phyloP scores from a whole-genome alignment of 768 basidiomycete genomes.

The Auriculariales sp. region DNA sequence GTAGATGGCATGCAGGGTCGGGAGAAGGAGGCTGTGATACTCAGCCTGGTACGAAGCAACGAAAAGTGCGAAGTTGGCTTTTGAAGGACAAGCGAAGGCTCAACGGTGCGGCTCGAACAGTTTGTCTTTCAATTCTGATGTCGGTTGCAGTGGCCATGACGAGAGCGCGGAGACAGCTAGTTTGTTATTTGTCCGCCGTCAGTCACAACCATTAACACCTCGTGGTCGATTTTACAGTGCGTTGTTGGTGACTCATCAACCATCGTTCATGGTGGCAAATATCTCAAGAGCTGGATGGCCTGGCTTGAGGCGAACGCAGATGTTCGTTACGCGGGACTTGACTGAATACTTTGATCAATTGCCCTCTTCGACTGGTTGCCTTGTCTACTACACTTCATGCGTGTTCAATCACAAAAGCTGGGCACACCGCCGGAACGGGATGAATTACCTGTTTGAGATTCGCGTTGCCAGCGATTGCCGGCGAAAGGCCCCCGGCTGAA shows the following conservation, averaged over 20 bases:
- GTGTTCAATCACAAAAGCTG: no score
- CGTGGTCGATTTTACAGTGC: no score
- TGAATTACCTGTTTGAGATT: no score
- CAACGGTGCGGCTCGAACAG: conserved; percentile 5
- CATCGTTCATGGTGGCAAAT: conserved; percentile 67
- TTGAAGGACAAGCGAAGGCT: conserved; percentile 66
- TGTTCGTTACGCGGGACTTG: conserved; percentile 61
- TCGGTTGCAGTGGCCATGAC: conserved; percentile 76
- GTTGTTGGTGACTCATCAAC: conserved; percentile 91
- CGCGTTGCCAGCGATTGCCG: no score
- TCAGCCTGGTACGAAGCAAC: conserved; percentile 87
- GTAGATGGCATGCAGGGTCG: conserved; percentile 97
- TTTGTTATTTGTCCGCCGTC: conserved; percentile 27
- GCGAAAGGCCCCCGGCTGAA: no score
- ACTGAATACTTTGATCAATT: no score
- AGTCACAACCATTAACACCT: no score
- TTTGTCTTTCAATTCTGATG: background rate
- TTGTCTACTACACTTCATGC: no score
- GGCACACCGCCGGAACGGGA: no score
- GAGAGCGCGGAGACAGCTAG: conserved; percentile 74
- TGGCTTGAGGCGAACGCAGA: conserved; percentile 90
- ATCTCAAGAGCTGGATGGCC: conserved; percentile 78
- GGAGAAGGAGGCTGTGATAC: conserved; percentile 87
- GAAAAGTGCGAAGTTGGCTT: conserved; percentile 25
- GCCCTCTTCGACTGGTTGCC: no score